Conservation (phyloP, 768 basidiomycete genomes). For the Royoungia palumana region DNA sequence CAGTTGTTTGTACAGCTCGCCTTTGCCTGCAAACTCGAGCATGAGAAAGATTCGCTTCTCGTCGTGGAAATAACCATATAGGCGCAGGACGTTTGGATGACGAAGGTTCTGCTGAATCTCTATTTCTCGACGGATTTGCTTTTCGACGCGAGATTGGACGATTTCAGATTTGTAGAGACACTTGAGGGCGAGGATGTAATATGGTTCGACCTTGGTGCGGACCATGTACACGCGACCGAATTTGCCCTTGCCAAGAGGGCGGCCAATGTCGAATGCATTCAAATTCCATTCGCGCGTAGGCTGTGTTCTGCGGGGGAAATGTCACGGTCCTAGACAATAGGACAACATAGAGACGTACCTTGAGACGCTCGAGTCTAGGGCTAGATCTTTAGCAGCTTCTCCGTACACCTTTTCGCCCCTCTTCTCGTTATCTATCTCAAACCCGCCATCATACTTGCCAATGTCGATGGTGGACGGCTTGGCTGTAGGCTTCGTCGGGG, state of each 20-base stretch:
- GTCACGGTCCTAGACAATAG: background rate
- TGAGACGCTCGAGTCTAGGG: slow-evolving; percentile 78
- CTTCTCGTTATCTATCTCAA: slow-evolving; percentile 86
- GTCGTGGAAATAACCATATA: slow-evolving; percentile 98
- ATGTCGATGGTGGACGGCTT: slow-evolving; percentile 55
- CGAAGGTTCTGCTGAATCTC: slow-evolving; percentile 97
- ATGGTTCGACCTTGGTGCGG: slow-evolving; percentile 81
- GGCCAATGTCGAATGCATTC: slow-evolving; percentile 87
- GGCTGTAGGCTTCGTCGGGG: slow-evolving; percentile 17
- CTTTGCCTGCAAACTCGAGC: slow-evolving; percentile 96
- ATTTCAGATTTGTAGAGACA: slow-evolving; percentile 97
- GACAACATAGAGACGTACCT: slow-evolving; percentile 41
- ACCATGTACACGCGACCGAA: slow-evolving; percentile 99
- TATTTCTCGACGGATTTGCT: slow-evolving; percentile 95
- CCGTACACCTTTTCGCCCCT: slow-evolving; percentile 71
- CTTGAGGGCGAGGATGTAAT: slow-evolving; percentile 95
- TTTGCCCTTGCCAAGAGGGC: slow-evolving; percentile 97
- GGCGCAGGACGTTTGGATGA: slow-evolving; percentile 89
- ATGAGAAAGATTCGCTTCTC: slow-evolving; percentile 96
- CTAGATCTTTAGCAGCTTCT: slow-evolving; percentile 76
- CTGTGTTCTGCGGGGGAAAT: slow-evolving; percentile 45
- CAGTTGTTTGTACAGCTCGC: slow-evolving; percentile 95
- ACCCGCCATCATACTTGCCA: slow-evolving; percentile 92
- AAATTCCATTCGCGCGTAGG: slow-evolving; percentile 87
- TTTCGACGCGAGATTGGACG: slow-evolving; percentile 87